phyloP scores from a whole-genome alignment of 257 asterid genomes.

The Solanum microdontum region DNA sequence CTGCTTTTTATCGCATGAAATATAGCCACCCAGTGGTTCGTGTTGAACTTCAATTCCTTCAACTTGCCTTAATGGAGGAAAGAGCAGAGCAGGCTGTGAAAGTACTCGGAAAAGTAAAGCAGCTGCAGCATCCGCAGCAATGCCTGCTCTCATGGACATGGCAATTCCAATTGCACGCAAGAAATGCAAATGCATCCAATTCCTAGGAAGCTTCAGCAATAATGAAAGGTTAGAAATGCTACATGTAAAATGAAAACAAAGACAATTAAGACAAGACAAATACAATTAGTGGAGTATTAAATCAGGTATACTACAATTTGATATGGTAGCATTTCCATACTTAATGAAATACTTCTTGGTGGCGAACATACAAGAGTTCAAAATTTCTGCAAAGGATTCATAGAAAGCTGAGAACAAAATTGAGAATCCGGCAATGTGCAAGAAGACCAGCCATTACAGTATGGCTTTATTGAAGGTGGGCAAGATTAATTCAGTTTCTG shows the following conservation, averaged over 20 bases:
- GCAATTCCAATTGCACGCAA: conserved; percentile 96
- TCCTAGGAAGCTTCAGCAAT: conserved; percentile 79
- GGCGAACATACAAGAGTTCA: neutral
- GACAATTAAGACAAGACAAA: neutral
- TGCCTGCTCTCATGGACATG: conserved; percentile 97
- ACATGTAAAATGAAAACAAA: neutral
- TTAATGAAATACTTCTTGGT: neutral
- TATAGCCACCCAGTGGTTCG: conserved; percentile 45
- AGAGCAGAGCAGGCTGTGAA: conserved; percentile 93
- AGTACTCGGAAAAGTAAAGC: conserved; percentile 95
- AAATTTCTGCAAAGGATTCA: neutral
- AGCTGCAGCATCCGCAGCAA: conserved; percentile 98
- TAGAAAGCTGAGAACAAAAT: neutral
- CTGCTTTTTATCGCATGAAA: conserved; percentile 57
- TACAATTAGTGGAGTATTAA: neutral
- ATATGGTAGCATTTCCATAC: neutral
- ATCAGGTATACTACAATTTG: neutral
- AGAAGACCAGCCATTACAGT: neutral
- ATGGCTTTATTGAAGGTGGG: neutral
- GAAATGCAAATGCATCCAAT: conserved; percentile 99
- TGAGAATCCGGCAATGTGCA: neutral
- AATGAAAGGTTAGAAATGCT: conserved; percentile 17
- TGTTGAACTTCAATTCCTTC: conserved; percentile 79
- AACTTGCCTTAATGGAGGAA: conserved; percentile 89
- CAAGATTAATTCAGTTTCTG: neutral